These are phyloP conservation scores for Takakia lepidozioides DNA, from an alignment of 225 moss, liverwort and hornwort genomes.

Conservation along the genomic window DNA sequence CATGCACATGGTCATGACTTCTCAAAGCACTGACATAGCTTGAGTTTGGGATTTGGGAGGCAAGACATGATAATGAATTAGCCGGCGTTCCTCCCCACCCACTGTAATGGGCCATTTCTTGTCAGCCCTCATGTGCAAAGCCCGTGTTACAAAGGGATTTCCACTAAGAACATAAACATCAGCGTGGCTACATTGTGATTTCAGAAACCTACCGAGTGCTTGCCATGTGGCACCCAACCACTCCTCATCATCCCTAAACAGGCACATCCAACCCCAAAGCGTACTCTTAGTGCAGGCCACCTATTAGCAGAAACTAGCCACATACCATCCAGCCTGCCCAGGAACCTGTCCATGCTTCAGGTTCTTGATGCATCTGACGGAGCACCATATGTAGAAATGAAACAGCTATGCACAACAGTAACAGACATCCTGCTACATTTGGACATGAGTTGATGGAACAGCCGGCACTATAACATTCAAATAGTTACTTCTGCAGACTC, in stretches of 20 bases:
- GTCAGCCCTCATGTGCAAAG: slow-evolving; percentile 80
- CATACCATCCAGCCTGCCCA: too few relatives aligned
- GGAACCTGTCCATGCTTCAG: too few relatives aligned
- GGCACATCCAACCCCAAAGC: slow-evolving; percentile 2
- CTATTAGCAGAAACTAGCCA: too few relatives aligned
- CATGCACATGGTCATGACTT: too few relatives aligned
- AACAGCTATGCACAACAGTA: too few relatives aligned
- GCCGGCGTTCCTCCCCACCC: slow-evolving; percentile 64
- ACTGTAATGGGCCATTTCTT: slow-evolving; percentile 73
- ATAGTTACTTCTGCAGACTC: not conserved
- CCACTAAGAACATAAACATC: slow-evolving; percentile 87
- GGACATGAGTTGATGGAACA: too few relatives aligned
- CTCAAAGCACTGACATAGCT: too few relatives aligned
- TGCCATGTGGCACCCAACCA: slow-evolving; percentile 62
- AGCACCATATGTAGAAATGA: too few relatives aligned
- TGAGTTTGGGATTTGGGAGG: slow-evolving; percentile 28
- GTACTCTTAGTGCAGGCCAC: not conserved
- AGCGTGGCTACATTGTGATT: slow-evolving; percentile 51
- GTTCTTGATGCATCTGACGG: too few relatives aligned
- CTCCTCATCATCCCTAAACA: slow-evolving; percentile 31
- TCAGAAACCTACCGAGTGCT: slow-evolving; percentile 66
- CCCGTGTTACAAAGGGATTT: slow-evolving; percentile 69
- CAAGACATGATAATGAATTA: slow-evolving; percentile 69
- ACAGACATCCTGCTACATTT: too few relatives aligned
- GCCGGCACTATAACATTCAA: too few relatives aligned